Conservation (phyloP, 805 yeast genomes). For the Starmerella ratchasimensis region DNA sequence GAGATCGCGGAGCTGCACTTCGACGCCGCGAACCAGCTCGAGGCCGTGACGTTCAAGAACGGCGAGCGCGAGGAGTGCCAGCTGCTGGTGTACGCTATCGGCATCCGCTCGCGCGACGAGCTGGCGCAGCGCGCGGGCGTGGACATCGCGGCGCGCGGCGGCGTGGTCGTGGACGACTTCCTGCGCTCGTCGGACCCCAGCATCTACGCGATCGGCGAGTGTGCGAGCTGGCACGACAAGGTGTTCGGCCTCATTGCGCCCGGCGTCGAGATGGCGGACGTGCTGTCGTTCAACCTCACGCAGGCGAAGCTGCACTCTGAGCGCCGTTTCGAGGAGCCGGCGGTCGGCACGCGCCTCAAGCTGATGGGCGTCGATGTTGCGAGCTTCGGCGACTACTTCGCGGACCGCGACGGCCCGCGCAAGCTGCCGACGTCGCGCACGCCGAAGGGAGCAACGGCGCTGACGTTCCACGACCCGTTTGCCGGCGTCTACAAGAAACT, state of each 20-base stretch:
- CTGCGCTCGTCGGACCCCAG: slow-evolving; percentile 24
- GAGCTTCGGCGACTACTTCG: slow-evolving; percentile 30
- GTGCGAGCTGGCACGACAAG: slow-evolving; percentile 29
- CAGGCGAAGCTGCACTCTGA: slow-evolving; percentile 27
- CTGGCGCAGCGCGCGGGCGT: slow-evolving; percentile 23
- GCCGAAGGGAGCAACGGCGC: slow-evolving; percentile 19
- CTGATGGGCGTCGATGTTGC: slow-evolving; percentile 31
- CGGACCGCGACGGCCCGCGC: slow-evolving; percentile 28
- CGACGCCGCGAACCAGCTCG: slow-evolving; percentile 19
- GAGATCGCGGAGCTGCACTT: slow-evolving; percentile 36
- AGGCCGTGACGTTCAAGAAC: slow-evolving; percentile 22
- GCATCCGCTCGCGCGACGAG: slow-evolving; percentile 29
- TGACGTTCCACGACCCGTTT: slow-evolving; percentile 27
- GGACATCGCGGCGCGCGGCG: slow-evolving; percentile 21
- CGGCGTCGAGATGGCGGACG: slow-evolving; percentile 31
- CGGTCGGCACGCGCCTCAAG: slow-evolving; percentile 28
- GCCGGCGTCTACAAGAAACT: slow-evolving; percentile 28
- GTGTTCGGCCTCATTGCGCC: slow-evolving; percentile 31
- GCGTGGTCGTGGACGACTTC: slow-evolving; percentile 24
- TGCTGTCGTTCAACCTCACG: slow-evolving; percentile 27
- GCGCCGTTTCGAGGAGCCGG: slow-evolving; percentile 26
- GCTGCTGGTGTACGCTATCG: slow-evolving; percentile 28
- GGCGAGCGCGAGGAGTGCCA: slow-evolving; percentile 26
- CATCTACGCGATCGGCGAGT: slow-evolving; percentile 29
- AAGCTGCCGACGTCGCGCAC: slow-evolving; percentile 23